Conservation (phyloP, 352 stramenopile genomes). For the Phytophthora pini region DNA sequence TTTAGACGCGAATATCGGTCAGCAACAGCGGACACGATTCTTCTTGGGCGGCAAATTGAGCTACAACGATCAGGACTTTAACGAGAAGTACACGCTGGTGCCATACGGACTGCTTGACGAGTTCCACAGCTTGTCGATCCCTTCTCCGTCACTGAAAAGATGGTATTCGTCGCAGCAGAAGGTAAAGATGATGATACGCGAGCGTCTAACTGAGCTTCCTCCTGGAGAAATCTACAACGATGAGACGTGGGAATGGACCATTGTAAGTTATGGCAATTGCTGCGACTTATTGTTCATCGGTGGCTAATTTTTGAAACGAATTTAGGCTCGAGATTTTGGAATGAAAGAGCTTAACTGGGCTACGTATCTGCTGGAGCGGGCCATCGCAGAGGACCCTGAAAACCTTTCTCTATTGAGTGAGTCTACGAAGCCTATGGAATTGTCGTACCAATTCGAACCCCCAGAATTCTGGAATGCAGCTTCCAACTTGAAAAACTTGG, state of each 20-base stretch:
- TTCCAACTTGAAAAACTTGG: slow-evolving; percentile 92
- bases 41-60: slow-evolving; percentile 88
- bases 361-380: slow-evolving; percentile 90
- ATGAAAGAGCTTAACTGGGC: slow-evolving; percentile 85
- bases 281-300: not conserved
- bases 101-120: slow-evolving; percentile 67
- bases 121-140: slow-evolving; percentile 38
- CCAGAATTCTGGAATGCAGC: slow-evolving; percentile 64
- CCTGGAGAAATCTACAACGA: slow-evolving; percentile 81
- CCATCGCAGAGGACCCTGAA: slow-evolving; percentile 70
- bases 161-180: slow-evolving; percentile 58
- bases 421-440: slow-evolving; percentile 74
- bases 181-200: slow-evolving; percentile 45
- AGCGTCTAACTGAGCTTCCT: slow-evolving; percentile 50
- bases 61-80: slow-evolving; percentile 66
- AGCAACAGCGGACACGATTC: slow-evolving; percentile 43
- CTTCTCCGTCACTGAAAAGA: slow-evolving; percentile 29
- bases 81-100: slow-evolving; percentile 51
- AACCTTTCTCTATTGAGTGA: slow-evolving; percentile 77
- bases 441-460: slow-evolving; percentile 71
- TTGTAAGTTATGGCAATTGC: slow-evolving; percentile 45
- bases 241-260: slow-evolving; percentile 95
- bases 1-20: slow-evolving; percentile 49
- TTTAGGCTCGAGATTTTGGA: slow-evolving; percentile 67
- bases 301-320: too few relatives aligned